Evolutionary conservation across 495 filamentous ascomycete species (phyloP), one percentile per base, ranked within the genome.

Genomic region (Hypoxylon perforatum): DNA sequence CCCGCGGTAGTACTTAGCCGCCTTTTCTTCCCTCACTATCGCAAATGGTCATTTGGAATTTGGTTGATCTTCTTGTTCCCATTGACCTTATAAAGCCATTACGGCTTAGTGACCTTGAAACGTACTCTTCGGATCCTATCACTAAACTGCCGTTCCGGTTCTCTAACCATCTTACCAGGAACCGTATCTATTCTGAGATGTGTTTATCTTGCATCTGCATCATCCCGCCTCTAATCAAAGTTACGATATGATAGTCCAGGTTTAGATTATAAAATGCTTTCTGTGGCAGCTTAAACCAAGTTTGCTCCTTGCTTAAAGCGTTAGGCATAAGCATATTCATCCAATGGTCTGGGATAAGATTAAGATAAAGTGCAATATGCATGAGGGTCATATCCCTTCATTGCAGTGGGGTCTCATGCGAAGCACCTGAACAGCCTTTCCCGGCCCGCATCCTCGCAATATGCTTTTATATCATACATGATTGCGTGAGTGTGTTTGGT

Each of bases 311-410:
- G 25, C 25, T 28, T 28, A 28, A 28, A 28, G 25, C 25, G 14
- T 38, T 11, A 11, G 12, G 9, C 4, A n/a, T 11, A 3, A n/a
- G 14, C 15, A 17, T 17, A 42, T n/a, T 17, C 15, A 2, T 17
- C 39, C 39, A 42, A 42, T 42, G 39, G 14, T 50, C 15, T 30
- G 17, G 30, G n/a, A 41, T 39, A 21, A 36, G 36, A 59, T 50
- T 39, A 21, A 36, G 36, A 59, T 50, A 30, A 41, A 46, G 45
- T 59, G 45, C 28, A 49, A 50, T 59, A 50, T 35, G 39, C 23
- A 39, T 42, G 42, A 50, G 25, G 28, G 36, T 50, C 9, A 44
- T 33, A 23, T 50, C 15, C 15, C 41, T 17, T 44, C 41, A 38
- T 38, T 38, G 35, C 35, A 4, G 35, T 38, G 35, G 23, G 17